Percentiles rank a stretch among this genome's conserved stretches.
Evolutionary conservation across 1,139 yeast species (phyloP).

Genomic region (Arxiozyma slooffiae): DNA sequence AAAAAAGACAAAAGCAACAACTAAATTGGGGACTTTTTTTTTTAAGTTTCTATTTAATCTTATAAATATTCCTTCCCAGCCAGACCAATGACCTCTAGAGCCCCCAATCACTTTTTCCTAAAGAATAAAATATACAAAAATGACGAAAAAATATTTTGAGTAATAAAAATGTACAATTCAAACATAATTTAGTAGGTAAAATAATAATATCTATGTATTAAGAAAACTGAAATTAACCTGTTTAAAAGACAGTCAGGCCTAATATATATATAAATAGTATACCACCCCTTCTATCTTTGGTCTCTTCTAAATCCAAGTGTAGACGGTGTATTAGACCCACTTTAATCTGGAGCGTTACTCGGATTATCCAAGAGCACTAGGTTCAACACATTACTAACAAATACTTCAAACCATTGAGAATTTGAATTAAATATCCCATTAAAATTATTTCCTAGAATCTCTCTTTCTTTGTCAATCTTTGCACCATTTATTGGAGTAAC

Average conservation of each 20-base stretch:
- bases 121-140: too few species aligned
- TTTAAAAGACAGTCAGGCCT: too few species aligned
- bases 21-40: too few species aligned
- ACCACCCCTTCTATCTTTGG: background rate
- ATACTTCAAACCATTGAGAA: constrained; percentile 84
- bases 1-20: too few species aligned
- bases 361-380: constrained; percentile 75
- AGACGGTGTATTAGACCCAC: background rate
- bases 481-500: background rate
- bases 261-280: too few species aligned
- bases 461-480: constrained; percentile 3
- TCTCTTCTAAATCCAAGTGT: constrained; percentile 1
- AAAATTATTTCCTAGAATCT: background rate
- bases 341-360: background rate
- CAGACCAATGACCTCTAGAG: too few species aligned
- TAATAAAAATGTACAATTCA: too few species aligned
- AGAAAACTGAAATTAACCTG: background rate
- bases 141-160: background rate
- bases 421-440: constrained; percentile 45
- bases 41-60: too few species aligned
- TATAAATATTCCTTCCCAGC: too few species aligned
- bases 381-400: constrained; percentile 88
- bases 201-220: too few species aligned
- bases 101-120: background rate
- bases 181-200: too few species aligned